phyloP scores from a whole-genome alignment of 305 asterid species.

The Euphrasia arctica region DNA sequence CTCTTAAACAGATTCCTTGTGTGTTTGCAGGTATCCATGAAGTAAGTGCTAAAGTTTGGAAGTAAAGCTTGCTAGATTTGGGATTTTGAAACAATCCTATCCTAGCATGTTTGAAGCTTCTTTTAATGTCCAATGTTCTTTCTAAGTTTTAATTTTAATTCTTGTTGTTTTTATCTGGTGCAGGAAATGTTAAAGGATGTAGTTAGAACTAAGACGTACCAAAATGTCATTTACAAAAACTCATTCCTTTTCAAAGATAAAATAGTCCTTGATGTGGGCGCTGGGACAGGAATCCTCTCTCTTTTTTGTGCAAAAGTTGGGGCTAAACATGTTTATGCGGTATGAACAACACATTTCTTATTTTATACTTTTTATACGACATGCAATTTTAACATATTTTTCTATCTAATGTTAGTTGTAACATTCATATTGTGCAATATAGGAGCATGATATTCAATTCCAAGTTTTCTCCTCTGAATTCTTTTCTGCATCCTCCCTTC shows the following conservation, averaged over 20 bases:
- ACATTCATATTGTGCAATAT: too few species aligned
- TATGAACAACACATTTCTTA: constrained; percentile 22
- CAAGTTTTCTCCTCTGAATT: too few species aligned
- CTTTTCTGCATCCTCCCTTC: too few species aligned
- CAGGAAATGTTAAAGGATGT: constrained; percentile 79
- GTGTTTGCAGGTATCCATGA: constrained; percentile 85
- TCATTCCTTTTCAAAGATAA: constrained; percentile 89
- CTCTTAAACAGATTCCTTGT: constrained; percentile 21
- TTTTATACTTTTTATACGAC: constrained; percentile 24
- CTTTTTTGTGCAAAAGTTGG: constrained; percentile 99
- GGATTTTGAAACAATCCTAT: constrained; percentile 16
- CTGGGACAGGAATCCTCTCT: constrained; percentile 97
- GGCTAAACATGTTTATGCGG: constrained; percentile 94
- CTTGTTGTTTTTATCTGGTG: constrained; percentile 16
- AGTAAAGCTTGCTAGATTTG: constrained; percentile 24
- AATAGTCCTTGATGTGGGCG: constrained; percentile 96
- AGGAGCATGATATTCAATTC: too few species aligned
- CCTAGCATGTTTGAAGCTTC: constrained; percentile 29
- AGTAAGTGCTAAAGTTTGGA: constrained; percentile 44
- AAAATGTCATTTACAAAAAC: constrained; percentile 80
- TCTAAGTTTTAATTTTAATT: constrained; percentile 16
- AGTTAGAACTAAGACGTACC: constrained; percentile 86
- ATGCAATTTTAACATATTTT: constrained; percentile 4
- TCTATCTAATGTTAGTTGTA: too few species aligned
- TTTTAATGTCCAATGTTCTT: not conserved